Base-by-base conservation (phyloP, 2,329 filamentous ascomycete genomes). In the Claviceps sp. region DNA sequence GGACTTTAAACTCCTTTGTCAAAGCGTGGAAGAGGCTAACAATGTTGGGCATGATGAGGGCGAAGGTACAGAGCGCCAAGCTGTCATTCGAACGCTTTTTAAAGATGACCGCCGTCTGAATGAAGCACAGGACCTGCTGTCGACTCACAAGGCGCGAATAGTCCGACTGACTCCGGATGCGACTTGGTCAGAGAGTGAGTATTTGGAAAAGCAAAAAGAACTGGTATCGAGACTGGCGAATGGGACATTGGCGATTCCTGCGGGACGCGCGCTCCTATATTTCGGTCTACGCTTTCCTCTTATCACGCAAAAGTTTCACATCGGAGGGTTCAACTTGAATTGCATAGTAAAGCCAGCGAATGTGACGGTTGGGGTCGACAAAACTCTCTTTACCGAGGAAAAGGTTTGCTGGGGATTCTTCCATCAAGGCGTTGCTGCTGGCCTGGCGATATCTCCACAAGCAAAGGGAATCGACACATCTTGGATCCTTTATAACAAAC, bases 351-450 rank as follows among this genome's bases (percentile, higher is more conserved):
- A 89, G 63, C 93, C 94, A 2, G 84, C 86, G 55, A 93, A 94
- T 57, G 89, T 89, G 38, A 94, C 88, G 2, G 86, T 98, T 34
- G 90, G 88, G n/a, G 89, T 93, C 6, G 93, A 98, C 63, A 88
- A 91, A 61, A 76, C 78, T 5, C 74, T 85, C 2, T 95, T 95
- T 61, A 91, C 87, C 0, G 93, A 98, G 68, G 93, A 98, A 61
- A 97, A 95, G 67, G 88, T 95, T 42, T 91, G 88, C 63, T 98
- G 93, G 93, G 90, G 91, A 0, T 98, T 96, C 68, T 98, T 98
- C 68, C 93, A 98, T 65, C 88, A 94, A 54, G 93, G 93, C 6
- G 91, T 94, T 34, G 86, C 91, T n/a, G 88, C 87, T 24, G 93
- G 93, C 3, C 71, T 98, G 26, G 87, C 89, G 53, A 95, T 98